phyloP scores from a whole-genome alignment of 2,329 filamentous ascomycete genomes.

The Aureobasidium sp. region DNA sequence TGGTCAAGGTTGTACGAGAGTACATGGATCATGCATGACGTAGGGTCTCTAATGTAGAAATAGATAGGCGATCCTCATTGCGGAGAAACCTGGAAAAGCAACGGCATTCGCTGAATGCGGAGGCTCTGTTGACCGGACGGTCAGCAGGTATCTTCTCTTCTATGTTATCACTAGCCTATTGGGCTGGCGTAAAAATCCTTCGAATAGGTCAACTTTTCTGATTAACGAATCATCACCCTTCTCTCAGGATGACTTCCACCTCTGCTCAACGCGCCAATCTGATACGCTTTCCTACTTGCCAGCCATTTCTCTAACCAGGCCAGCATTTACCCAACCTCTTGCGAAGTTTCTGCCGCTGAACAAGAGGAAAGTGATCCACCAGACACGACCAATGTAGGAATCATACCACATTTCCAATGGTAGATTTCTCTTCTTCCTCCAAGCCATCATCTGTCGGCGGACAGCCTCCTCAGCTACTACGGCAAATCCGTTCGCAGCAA shows the following conservation, averaged over 20 bases:
- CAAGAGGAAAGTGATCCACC: constrained; percentile 33
- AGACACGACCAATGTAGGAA: constrained; percentile 28
- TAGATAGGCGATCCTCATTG: background rate
- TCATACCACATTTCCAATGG: constrained; percentile 23
- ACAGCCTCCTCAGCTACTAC: constrained; percentile 22
- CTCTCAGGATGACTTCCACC: background rate
- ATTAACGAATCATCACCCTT: background rate
- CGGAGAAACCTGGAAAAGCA: constrained; percentile 7
- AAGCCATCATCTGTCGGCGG: constrained; percentile 14
- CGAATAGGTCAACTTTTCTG: background rate
- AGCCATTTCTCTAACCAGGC: constrained; percentile 32
- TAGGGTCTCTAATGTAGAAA: background rate
- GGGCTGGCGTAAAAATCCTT: no score
- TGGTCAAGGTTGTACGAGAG: background rate
- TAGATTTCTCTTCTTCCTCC: constrained; percentile 15
- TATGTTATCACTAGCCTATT: background rate
- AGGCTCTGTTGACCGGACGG: background rate
- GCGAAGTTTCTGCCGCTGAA: constrained; percentile 35
- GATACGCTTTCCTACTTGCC: constrained; percentile 14
- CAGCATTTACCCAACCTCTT: constrained; percentile 34
- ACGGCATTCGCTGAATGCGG: background rate
- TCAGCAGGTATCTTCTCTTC: background rate
- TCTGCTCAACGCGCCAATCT: background rate
- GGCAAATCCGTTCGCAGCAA: constrained; percentile 23
- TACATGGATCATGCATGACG: background rate